Conservation (phyloP, 106 monocot species). For the Posidonia australis region DNA sequence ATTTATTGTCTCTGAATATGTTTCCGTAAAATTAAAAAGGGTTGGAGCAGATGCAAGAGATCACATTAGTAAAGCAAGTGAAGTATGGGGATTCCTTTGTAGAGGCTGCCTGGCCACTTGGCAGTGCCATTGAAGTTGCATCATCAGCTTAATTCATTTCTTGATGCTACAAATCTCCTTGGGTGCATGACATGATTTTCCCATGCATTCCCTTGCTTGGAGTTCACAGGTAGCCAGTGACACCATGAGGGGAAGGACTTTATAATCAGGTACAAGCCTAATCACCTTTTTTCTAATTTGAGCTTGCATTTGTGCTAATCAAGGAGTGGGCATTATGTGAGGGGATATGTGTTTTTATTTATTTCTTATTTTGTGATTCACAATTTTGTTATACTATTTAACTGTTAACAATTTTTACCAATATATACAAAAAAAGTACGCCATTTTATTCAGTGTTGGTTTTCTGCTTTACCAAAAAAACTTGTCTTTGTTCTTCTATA, state of each 20-base stretch:
- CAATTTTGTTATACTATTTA: too few relatives aligned
- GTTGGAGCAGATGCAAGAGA: slow-evolving; percentile 57
- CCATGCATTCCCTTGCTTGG: background rate
- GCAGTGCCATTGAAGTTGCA: slow-evolving; percentile 76
- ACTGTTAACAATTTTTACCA: too few relatives aligned
- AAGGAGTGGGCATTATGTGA: too few relatives aligned
- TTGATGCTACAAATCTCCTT: background rate
- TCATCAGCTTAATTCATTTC: slow-evolving; percentile 27
- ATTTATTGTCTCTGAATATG: background rate
- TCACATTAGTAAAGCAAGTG: slow-evolving; percentile 79
- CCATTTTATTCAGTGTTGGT: too few relatives aligned
- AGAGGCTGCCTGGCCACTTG: slow-evolving; percentile 89
- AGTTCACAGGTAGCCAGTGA: background rate
- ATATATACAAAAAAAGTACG: too few relatives aligned
- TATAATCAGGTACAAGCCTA: background rate
- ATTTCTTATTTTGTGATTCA: too few relatives aligned
- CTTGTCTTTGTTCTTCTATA: too few relatives aligned
- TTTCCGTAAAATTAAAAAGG: slow-evolving; percentile 16
- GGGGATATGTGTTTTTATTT: too few relatives aligned
- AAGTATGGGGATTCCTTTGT: slow-evolving; percentile 52
- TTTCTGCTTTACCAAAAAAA: too few relatives aligned
- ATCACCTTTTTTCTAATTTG: background rate
- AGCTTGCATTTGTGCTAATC: too few relatives aligned
- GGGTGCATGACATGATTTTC: background rate
- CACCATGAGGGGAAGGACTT: background rate